Percentiles rank a stretch among this genome's conserved stretches.
These are phyloP conservation scores for Rhodamnia rubescens DNA, from an alignment of 345 rosid species.

Conservation along the genomic window DNA sequence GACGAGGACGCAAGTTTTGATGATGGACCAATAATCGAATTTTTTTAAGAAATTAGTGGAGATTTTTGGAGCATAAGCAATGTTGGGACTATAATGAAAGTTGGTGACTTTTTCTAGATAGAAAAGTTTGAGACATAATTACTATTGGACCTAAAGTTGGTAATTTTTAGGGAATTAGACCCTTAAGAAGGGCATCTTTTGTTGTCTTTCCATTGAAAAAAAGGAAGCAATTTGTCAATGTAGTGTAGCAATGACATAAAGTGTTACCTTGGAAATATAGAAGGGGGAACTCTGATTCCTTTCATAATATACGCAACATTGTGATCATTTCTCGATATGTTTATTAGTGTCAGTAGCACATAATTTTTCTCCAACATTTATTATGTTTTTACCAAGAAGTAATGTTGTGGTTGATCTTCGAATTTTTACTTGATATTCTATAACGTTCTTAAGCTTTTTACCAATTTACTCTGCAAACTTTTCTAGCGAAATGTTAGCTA, in stretches of 20 bases:
- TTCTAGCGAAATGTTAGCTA: neutral
- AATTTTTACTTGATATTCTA: neutral
- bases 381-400: neutral
- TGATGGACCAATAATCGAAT: neutral
- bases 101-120: neutral
- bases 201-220: neutral
- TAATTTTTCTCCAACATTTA: neutral
- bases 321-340: neutral
- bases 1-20: neutral
- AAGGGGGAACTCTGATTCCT: neutral
- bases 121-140: neutral
- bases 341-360: neutral
- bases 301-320: neutral
- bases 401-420: neutral
- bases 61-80: neutral
- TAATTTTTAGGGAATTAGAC: neutral
- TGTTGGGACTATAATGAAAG: neutral
- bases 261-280: neutral
- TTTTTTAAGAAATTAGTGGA: neutral
- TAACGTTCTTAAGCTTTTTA: neutral
- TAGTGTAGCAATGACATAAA: neutral
- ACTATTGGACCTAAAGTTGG: neutral
- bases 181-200: too few relatives aligned
- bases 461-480: neutral
- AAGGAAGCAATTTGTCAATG: neutral